Base-by-base conservation (phyloP, 805 yeast species). In the Alloascoidea africana region DNA sequence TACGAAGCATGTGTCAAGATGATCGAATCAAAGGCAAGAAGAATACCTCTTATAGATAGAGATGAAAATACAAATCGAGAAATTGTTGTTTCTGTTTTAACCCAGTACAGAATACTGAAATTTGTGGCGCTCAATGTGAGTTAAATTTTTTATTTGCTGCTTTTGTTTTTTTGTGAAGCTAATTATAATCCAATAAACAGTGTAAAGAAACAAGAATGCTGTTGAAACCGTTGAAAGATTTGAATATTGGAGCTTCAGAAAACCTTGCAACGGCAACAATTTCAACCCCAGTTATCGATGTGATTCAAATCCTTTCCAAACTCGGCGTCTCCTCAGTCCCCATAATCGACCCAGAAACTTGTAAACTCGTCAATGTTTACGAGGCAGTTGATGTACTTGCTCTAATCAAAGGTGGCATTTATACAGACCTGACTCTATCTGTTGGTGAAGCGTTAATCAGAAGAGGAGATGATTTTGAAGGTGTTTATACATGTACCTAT, bases 381-480 rank as follows among this genome's bases (percentile, higher is more conserved):
- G 99, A 91, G 60, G 93, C 96, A 0, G 93, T 85, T 23, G 99
- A 91, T 59, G 93, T 91, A 2, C 64, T 91, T 47, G 83, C 95
- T 0, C 64, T 91, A 47, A 85, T 91, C 41, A 89, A 87, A 57
- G 95, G 96, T 32, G 96, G 96, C 3, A 76, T 86, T 52, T 86
- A 89, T 52, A 80, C 86, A 27, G 97, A 91, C 56, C 63, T 89
- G 43, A 80, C 86, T 32, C 63, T 91, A 46, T 78, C 89, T 41
- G 96, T 91, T 3, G 99, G 98, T 2, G 96, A 91, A 56, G 97
- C 97, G 0, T 63, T 91, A 38, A 73, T 91, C 75, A 75, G 94
- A 58, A 67, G 95, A 52, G 77, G 94, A 3, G 96, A 87, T 47
- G 96, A 91, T 54, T 91, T 89, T 50, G 97, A 91, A 58, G 98